These are phyloP conservation scores for Triglochin maritima DNA, from an alignment of 106 monocot species.

Conservation along the genomic window DNA sequence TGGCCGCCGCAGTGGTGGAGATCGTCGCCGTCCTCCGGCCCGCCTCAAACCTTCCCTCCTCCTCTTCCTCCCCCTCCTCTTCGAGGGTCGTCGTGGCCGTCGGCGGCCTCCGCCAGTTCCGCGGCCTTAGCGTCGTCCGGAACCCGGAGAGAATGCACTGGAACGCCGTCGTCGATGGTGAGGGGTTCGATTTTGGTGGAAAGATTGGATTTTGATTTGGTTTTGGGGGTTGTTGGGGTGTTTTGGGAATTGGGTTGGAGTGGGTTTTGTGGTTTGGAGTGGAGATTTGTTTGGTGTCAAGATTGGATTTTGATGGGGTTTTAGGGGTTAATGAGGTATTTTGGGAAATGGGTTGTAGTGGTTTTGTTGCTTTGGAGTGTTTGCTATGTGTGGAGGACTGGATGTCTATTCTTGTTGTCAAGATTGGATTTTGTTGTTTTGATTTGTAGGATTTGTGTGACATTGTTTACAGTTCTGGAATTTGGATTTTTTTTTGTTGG, in stretches of 20 bases:
- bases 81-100: neutral
- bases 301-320: no score
- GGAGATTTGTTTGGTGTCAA: no score
- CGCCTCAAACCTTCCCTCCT: neutral
- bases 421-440: no score
- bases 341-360: neutral
- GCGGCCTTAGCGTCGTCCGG: slow-evolving; percentile 2
- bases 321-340: no score
- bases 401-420: neutral
- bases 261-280: no score
- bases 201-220: neutral
- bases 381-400: neutral
- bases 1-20: slow-evolving; percentile 4
- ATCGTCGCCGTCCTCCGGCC: neutral
- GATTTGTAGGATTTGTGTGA: no score
- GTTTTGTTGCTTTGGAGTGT: neutral
- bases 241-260: no score
- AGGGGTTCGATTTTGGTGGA: neutral
- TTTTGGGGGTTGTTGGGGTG: no score
- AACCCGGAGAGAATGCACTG: neutral
- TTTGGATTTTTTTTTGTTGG: no score
- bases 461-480: no score
- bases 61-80: neutral
- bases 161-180: slow-evolving; percentile 2
- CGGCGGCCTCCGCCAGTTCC: slow-evolving; percentile 1